Percentiles rank a stretch among this genome's conserved stretches.
These are phyloP conservation scores for Teratosphaeria nubilosa DNA, from an alignment of 2,329 filamentous ascomycete genomes.

Conservation along the genomic window DNA sequence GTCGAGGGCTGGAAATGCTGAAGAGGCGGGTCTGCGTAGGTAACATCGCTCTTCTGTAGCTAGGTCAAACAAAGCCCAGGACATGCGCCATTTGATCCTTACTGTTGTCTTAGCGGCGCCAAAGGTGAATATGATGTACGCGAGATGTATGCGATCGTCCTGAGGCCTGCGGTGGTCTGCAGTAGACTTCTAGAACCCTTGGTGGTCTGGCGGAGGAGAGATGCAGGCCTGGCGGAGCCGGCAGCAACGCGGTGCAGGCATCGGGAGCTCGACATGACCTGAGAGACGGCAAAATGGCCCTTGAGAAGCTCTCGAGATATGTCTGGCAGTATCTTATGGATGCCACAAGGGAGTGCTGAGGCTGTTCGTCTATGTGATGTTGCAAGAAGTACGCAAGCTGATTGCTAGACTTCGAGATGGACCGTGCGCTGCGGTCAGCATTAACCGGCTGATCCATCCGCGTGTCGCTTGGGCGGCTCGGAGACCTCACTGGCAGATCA, in stretches of 20 bases:
- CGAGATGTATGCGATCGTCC: slow-evolving; percentile 12
- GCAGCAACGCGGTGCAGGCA: slow-evolving; percentile 27
- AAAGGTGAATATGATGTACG: slow-evolving; percentile 5
- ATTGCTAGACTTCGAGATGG: not conserved
- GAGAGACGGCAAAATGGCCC: slow-evolving; percentile 19
- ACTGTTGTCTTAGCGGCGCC: slow-evolving; percentile 7
- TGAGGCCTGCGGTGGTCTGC: slow-evolving; percentile 11
- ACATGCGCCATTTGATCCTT: slow-evolving; percentile 2
- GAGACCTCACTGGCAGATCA: not conserved
- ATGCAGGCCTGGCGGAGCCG: slow-evolving; percentile 14
- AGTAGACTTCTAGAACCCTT: slow-evolving; percentile 15
- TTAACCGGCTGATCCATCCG: not conserved
- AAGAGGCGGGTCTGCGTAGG: slow-evolving; percentile 22
- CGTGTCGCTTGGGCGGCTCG: not conserved
- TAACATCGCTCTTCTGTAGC: slow-evolving; percentile 18
- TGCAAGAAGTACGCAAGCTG: not conserved
- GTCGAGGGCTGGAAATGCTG: slow-evolving; percentile 22
- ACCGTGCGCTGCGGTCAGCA: not conserved
- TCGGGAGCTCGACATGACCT: slow-evolving; percentile 28
- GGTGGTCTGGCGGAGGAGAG: slow-evolving; percentile 19
- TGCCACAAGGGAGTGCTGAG: slow-evolving; percentile 4
- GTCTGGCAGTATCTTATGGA: not conserved
- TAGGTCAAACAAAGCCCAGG: slow-evolving; percentile 9
- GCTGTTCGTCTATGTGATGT: not conserved
- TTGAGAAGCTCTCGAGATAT: slow-evolving; percentile 14